Evolutionary conservation across 23 red algal genomes (phyloP), one percentile per base, ranked within the genome.

Genomic region (Gracilaria gracilis): DNA sequence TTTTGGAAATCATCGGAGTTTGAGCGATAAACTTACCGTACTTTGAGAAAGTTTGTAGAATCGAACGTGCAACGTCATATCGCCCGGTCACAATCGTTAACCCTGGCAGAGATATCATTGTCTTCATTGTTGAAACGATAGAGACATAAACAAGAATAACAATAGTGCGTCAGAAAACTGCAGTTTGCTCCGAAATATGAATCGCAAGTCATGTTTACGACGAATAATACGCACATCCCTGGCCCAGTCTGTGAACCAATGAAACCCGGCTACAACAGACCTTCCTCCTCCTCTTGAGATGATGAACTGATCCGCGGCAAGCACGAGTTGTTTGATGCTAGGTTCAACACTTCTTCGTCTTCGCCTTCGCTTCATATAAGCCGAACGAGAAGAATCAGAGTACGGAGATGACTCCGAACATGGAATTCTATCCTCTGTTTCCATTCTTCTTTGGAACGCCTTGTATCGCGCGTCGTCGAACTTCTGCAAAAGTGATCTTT

Each of bases 231-330:
- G 57, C 71, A 90, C 87, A 80, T 90, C 87, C 46, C 87, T 80
- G 4, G 87, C 87, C 87, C 87, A 90, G 36, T 90, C 87, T 33
- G 87, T 40, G 33, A 90, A 90, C 87, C 87, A 90, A 51, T 90
- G 87, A 81, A 90, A 90, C 36, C 87, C 87, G 1, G 87, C 87
- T n/a, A 90, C 87, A 32, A 90, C 87, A 9, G 87, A 90, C 38
- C 87, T 28, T 5, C 87, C 87, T 17, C 71, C 87, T 19, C 87
- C 87, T 80, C 87, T 79, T 44, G 87, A 80, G 42, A 90, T 90
- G 23, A 90, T 80, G 71, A 90, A 90, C 75, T 90, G 87, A 37
- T 90, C 87, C 16, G 87, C 87, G 17, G 87, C 87, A 53, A 90
- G 74, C 46, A 90, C 87, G 23, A 90, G 64, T 53, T 90, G 87